phyloP scores from a whole-genome alignment of 768 basidiomycete species.

The Coprinopsis sp. region DNA sequence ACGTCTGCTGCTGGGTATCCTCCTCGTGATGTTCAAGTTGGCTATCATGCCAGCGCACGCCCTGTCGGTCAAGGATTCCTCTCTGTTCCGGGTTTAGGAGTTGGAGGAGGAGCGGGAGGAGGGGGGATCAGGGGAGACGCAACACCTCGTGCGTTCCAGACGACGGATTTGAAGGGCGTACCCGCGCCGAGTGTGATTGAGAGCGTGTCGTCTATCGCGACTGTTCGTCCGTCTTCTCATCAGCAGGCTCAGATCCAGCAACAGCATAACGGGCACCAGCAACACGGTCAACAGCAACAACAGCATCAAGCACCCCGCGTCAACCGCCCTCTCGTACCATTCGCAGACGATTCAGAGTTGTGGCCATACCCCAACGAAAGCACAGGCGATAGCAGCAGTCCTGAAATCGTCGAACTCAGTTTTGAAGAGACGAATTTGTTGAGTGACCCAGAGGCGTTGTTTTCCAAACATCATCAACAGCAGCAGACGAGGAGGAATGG shows the following conservation, averaged over 20 bases:
- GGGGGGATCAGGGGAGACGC: slow-evolving; percentile 47
- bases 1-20: too few species aligned
- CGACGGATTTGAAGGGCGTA: slow-evolving; percentile 14
- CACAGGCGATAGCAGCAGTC: slow-evolving; percentile 35
- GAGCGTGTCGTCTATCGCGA: slow-evolving; percentile 10
- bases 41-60: too few species aligned
- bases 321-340: slow-evolving; percentile 50
- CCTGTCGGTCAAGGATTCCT: too few species aligned
- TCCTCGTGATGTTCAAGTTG: too few species aligned
- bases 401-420: slow-evolving; percentile 70
- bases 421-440: slow-evolving; percentile 70
- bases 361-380: slow-evolving; percentile 62
- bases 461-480: slow-evolving; percentile 21
- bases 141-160: slow-evolving; percentile 40
- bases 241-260: not conserved
- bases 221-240: slow-evolving; percentile 3
- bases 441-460: slow-evolving; percentile 60
- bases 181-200: slow-evolving; percentile 18
- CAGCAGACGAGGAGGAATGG: slow-evolving; percentile 29
- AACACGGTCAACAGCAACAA: slow-evolving; percentile 16
- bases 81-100: not conserved
- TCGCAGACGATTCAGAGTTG: slow-evolving; percentile 58
- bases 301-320: too few species aligned
- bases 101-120: slow-evolving; percentile 2
- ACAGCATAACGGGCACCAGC: not conserved